Percentiles rank a stretch among this genome's conserved stretches.
Conservation (phyloP, 495 filamentous ascomycete genomes). For the Sabuloglossum arenarium region DNA sequence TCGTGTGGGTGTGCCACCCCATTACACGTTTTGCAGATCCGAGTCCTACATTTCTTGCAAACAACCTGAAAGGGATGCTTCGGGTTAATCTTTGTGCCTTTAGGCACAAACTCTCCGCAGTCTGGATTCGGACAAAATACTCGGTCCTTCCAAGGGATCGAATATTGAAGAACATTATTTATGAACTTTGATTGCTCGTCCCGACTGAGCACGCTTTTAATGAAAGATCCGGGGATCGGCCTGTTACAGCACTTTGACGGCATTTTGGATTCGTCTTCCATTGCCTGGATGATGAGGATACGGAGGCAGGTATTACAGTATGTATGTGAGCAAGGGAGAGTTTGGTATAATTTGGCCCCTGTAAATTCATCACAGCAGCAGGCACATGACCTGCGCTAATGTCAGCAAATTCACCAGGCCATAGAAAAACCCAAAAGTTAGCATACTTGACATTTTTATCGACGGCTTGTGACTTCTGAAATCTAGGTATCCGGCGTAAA, state of each 20-base stretch:
- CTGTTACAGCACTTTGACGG: constrained; percentile 36
- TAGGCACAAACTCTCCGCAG: constrained; percentile 31
- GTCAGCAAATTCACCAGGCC: neutral
- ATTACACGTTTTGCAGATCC: neutral
- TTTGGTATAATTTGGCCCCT: constrained; percentile 18
- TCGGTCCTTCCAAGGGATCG: constrained; percentile 29
- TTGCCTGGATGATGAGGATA: constrained; percentile 28
- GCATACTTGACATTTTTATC: neutral
- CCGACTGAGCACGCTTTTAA: constrained; percentile 26
- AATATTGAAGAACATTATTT: constrained; percentile 28
- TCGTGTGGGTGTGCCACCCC: neutral
- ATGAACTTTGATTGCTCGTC: constrained; percentile 31
- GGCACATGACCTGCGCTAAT: constrained; percentile 24
- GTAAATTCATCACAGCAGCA: constrained; percentile 27
- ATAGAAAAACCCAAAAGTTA: neutral
- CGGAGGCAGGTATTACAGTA: constrained; percentile 30
- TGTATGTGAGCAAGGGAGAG: constrained; percentile 28
- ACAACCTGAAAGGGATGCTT: constrained; percentile 28
- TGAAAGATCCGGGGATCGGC: constrained; percentile 26
- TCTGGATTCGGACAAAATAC: constrained; percentile 28
- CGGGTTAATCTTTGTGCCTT: constrained; percentile 20
- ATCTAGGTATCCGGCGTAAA: neutral
- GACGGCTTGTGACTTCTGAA: neutral
- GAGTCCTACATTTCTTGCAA: constrained; percentile 10
- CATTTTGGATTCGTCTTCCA: constrained; percentile 29